Percentiles rank a stretch among this genome's conserved stretches.
phyloP scores from a whole-genome alignment of 2,329 filamentous ascomycete species.

The Pezicula carpinea region DNA sequence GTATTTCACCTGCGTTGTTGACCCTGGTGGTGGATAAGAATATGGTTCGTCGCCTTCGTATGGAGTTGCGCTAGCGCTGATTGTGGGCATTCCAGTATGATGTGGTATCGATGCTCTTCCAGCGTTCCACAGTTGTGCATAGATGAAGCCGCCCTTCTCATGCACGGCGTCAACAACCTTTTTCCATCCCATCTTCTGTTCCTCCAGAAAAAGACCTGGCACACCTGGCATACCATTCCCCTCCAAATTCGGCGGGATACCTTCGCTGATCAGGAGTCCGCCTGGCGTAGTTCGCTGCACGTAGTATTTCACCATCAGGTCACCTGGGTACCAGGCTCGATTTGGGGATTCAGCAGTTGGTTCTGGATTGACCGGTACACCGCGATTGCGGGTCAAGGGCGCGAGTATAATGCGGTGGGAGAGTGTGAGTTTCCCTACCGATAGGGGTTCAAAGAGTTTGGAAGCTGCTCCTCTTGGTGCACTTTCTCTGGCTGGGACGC shows the following conservation, averaged over 20 bases:
- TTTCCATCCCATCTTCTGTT: conserved; percentile 52
- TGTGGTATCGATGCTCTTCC: conserved; percentile 43
- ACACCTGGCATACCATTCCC: conserved; percentile 44
- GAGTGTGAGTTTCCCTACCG: conserved; percentile 36
- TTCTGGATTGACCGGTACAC: conserved; percentile 37
- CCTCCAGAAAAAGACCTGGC: conserved; percentile 48
- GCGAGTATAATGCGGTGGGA: conserved; percentile 49
- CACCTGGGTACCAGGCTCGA: conserved; percentile 43
- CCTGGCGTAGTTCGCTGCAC: conserved; percentile 45
- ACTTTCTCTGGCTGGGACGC: conserved; percentile 37
- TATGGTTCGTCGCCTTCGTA: conserved; percentile 39
- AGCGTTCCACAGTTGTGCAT: conserved; percentile 55
- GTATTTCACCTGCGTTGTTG: conserved; percentile 33
- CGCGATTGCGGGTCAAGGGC: conserved; percentile 49
- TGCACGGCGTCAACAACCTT: conserved; percentile 53
- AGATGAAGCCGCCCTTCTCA: conserved; percentile 52
- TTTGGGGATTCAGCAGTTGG: conserved; percentile 39
- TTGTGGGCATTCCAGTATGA: conserved; percentile 31
- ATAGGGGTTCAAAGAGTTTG: conserved; percentile 36
- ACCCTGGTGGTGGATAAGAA: conserved; percentile 33
- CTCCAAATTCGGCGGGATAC: conserved; percentile 39
- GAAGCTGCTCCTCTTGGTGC: conserved; percentile 14
- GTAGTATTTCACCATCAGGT: conserved; percentile 42
- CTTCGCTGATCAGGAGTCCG: conserved; percentile 51
- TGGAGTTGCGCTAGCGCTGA: conserved; percentile 37